A percentile compares a stretch with the other conserved stretches of the same genome.
These are phyloP conservation scores for Aspergillus kassunensis DNA, from an alignment of 495 filamentous ascomycete genomes.

Conservation along the genomic window DNA sequence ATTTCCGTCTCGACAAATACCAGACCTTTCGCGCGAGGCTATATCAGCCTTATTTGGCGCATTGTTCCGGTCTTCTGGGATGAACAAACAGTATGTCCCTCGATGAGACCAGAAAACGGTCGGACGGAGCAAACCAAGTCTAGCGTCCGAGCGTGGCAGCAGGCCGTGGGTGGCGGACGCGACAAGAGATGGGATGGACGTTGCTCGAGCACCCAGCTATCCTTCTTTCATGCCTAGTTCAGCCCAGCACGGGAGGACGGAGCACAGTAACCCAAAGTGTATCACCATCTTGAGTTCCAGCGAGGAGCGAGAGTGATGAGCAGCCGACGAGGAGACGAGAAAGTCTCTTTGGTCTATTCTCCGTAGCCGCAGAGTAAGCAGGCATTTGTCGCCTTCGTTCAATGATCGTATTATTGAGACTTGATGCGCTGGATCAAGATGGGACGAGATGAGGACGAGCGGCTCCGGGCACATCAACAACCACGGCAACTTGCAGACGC, in stretches of 20 bases:
- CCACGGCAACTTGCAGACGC: constrained; percentile 1
- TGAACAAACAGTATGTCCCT: constrained; percentile 3
- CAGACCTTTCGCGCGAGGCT: constrained; percentile 9
- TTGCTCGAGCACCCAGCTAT: constrained; percentile 12
- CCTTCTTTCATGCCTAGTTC: constrained; percentile 13
- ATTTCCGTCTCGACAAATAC: constrained; percentile 1
- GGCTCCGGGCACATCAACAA: background rate
- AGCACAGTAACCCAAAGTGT: constrained; percentile 12
- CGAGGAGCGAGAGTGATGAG: background rate
- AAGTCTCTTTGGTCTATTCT: background rate
- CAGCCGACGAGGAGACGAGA: background rate
- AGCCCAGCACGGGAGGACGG: constrained; percentile 11
- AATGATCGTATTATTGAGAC: too few species aligned
- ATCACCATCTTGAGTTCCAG: constrained; percentile 6
- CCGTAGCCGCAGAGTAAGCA: background rate
- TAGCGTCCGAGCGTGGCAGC: constrained; percentile 15
- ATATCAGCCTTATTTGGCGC: constrained; percentile 19
- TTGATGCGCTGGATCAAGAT: background rate
- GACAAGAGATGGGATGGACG: constrained; percentile 6
- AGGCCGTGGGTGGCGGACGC: constrained; percentile 9
- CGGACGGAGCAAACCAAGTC: constrained; percentile 12
- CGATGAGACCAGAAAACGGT: constrained; percentile 13
- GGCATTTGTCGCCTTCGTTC: too few species aligned
- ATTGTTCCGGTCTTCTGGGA: constrained; percentile 1
- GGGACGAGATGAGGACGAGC: background rate